Evolutionary conservation across 2,329 filamentous ascomycete species (phyloP).

Genomic region (Talaromyces sp.): DNA sequence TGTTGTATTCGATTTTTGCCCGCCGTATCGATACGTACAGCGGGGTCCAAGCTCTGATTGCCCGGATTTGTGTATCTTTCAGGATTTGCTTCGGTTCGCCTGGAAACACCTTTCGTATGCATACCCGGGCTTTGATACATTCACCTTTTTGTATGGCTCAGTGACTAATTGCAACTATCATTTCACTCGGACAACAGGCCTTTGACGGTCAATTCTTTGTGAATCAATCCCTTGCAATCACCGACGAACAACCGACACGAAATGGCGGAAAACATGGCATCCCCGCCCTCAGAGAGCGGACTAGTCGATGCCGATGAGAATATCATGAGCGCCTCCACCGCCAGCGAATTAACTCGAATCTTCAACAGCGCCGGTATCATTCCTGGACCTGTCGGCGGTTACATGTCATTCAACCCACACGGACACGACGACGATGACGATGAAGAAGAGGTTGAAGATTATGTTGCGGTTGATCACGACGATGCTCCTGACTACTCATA

Average conservation of each 20-base stretch:
- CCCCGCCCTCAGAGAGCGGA: conserved; percentile 13
- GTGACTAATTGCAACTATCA: not conserved
- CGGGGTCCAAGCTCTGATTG: conserved; percentile 1
- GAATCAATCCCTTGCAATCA: not conserved
- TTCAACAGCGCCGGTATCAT: conserved; percentile 17
- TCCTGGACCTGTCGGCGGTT: conserved; percentile 13
- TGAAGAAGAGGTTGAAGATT: conserved; percentile 34
- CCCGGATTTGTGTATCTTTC: conserved; percentile 8
- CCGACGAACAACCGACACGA: not conserved
- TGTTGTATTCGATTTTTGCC: not conserved
- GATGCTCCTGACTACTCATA: conserved; percentile 40
- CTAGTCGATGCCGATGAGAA: conserved; percentile 12
- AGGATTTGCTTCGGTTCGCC: not conserved
- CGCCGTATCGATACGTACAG: conserved; percentile 1
- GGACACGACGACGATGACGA: conserved; percentile 27
- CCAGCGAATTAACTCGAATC: conserved; percentile 18
- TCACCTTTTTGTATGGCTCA: not conserved
- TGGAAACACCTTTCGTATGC: not conserved
- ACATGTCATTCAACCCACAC: conserved; percentile 19
- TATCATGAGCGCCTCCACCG: conserved; percentile 11
- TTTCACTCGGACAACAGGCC: not conserved
- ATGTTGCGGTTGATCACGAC: conserved; percentile 41
- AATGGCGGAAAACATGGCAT: conserved; percentile 17
- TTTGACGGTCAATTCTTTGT: not conserved
- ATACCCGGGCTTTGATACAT: not conserved